Conservation (phyloP, 176 grass and related monocot genomes). For the Avena atlantica region DNA sequence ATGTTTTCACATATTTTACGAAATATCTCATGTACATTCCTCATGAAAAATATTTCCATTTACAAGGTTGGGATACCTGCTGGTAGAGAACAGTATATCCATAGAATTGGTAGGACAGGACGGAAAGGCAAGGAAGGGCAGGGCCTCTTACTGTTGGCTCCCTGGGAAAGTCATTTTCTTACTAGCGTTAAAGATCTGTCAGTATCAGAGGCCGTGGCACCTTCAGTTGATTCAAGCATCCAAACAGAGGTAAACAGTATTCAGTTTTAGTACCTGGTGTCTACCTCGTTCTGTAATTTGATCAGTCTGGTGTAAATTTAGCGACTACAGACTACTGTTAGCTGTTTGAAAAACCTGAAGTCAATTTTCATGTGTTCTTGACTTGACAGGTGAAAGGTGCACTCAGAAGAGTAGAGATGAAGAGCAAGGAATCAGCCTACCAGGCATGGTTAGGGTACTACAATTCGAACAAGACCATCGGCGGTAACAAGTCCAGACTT, state of each 20-base stretch:
- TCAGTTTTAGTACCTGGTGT: conserved; percentile 16
- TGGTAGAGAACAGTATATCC: conserved; percentile 92
- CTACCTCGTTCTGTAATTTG: background rate
- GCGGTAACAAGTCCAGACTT: conserved; percentile 73
- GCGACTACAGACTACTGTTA: background rate
- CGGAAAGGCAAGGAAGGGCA: conserved; percentile 87
- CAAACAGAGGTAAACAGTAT: conserved; percentile 57
- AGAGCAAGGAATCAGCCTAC: conserved; percentile 82
- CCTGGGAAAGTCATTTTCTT: conserved; percentile 83
- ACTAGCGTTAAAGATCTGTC: conserved; percentile 72
- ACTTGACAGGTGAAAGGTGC: conserved; percentile 58
- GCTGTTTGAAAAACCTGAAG: background rate
- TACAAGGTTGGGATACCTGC: conserved; percentile 76
- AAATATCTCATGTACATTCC: background rate
- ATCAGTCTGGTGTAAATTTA: conserved; percentile 15
- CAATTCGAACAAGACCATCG: conserved; percentile 68
- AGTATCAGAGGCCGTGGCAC: conserved; percentile 60
- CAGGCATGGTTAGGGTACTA: conserved; percentile 98
- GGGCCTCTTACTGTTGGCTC: conserved; percentile 78
- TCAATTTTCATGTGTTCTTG: conserved; percentile 33
- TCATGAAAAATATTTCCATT: conserved; percentile 29
- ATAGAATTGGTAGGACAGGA: conserved; percentile 89
- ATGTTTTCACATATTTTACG: background rate
- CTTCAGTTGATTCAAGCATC: conserved; percentile 52
- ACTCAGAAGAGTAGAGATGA: conserved; percentile 62